These are phyloP conservation scores for Cercospora beticola DNA, from an alignment of 2,329 filamentous ascomycete genomes.

Conservation along the genomic window DNA sequence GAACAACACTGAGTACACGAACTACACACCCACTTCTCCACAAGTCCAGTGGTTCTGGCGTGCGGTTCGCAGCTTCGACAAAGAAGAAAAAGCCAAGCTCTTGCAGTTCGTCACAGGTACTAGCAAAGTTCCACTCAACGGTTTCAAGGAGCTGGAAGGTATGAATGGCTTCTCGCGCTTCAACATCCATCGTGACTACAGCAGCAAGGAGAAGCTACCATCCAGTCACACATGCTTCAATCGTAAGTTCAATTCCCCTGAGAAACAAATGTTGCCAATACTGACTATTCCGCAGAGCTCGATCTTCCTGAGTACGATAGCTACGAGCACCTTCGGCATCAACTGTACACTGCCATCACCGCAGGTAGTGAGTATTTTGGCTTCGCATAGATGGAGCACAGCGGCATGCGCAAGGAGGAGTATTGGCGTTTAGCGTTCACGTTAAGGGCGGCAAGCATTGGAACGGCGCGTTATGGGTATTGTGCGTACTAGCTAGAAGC, in stretches of 20 bases:
- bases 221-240: slow-evolving; percentile 99
- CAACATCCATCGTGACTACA: slow-evolving; percentile 98
- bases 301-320: slow-evolving; percentile 97
- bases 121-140: slow-evolving; percentile 95
- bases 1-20: slow-evolving; percentile 97
- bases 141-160: slow-evolving; percentile 97
- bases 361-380: slow-evolving; percentile 96
- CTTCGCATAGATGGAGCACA: slow-evolving; percentile 66
- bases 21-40: slow-evolving; percentile 88
- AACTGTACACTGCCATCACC: slow-evolving; percentile 94
- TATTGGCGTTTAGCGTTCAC: background rate
- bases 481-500: slow-evolving; percentile 3
- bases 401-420: slow-evolving; percentile 14
- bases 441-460: slow-evolving; percentile 13
- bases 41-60: slow-evolving; percentile 99
- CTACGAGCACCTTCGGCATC: slow-evolving; percentile 84
- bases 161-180: slow-evolving; percentile 99
- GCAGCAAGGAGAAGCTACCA: slow-evolving; percentile 90
- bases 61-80: slow-evolving; percentile 93
- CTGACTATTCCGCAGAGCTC: slow-evolving; percentile 67
- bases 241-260: slow-evolving; percentile 64
- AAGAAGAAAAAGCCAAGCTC: slow-evolving; percentile 95
- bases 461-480: background rate
- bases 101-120: slow-evolving; percentile 98
- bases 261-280: slow-evolving; percentile 15